Conservation (phyloP, 2,329 filamentous ascomycete species). For the Rachicladosporium sp. region DNA sequence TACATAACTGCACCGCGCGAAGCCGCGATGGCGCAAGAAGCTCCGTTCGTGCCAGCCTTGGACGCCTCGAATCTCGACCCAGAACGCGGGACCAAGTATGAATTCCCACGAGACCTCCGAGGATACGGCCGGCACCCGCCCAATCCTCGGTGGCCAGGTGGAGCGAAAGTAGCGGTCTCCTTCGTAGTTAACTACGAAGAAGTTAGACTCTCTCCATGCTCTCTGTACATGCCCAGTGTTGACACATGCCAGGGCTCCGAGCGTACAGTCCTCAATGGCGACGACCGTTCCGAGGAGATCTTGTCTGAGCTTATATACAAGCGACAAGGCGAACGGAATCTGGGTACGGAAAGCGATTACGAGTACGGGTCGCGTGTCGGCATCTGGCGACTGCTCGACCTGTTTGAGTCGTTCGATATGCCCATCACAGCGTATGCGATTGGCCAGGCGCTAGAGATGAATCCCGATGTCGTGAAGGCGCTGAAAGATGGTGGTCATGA, state of each 20-base stretch:
- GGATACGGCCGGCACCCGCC: no score
- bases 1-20: no score
- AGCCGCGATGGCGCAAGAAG: no score
- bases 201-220: slow-evolving; percentile 13
- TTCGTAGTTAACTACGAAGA: slow-evolving; percentile 38
- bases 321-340: slow-evolving; percentile 24
- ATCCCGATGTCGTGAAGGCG: slow-evolving; percentile 29
- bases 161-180: slow-evolving; percentile 31
- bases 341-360: slow-evolving; percentile 36
- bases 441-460: slow-evolving; percentile 28
- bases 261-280: slow-evolving; percentile 27
- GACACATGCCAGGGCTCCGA: slow-evolving; percentile 23
- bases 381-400: slow-evolving; percentile 29
- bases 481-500: slow-evolving; percentile 31
- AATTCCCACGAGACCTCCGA: no score
- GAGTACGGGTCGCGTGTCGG: slow-evolving; percentile 26
- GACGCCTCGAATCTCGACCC: no score
- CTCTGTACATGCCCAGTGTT: no score
- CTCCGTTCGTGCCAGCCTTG: no score
- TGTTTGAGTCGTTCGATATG: slow-evolving; percentile 32
- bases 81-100: no score
- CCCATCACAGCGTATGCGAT: slow-evolving; percentile 33
- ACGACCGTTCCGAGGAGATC: slow-evolving; percentile 27
- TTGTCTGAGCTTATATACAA: slow-evolving; percentile 22
- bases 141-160: slow-evolving; percentile 28